Base-by-base conservation (phyloP, 1,139 yeast genomes). In the Pichia sorboxylosa region DNA sequence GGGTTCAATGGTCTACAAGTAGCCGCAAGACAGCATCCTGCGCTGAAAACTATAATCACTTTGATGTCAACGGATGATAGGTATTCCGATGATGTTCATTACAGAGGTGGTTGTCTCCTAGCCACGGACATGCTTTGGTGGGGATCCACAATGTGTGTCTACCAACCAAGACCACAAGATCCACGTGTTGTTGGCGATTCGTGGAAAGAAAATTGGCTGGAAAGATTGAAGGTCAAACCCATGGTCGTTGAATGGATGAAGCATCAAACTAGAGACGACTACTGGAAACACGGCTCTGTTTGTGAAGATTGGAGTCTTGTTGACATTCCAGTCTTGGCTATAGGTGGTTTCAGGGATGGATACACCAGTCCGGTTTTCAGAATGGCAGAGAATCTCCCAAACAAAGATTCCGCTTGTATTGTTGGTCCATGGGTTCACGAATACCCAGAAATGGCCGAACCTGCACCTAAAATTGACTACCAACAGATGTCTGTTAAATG, bases 361-460 rank as follows among this genome's bases (percentile, higher is more conserved):
- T 61, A 61, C 38, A 60, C 64, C 10, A 47, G 51, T 23, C 54
- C 66, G 2, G 61, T 61, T 6, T 59, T 61, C 40, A 48, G 64
- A 41, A 57, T 61, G 61, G 53, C 52, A 30, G 54, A 58, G 10
- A 49, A 57, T 23, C 45, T 61, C 21, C 59, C 60, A 7, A 49
- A 59, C 34, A 41, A 45, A 4, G 38, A 48, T 10, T 47, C 56
- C 6, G 49, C 51, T 27, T 56, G 55, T 24, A 36, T 61, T 13
- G 53, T 61, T 40, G 66, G 66, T 17, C 66, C 66, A 7, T 61
- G 66, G 66, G 65, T 61, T 27, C 66, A 61, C 39, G 66, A 61
- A 40, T 61, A 50, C 43, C 66, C 66, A 5, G 66, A 61, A 40
- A 58, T 61, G 45, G 66, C 66, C 1, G 59, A 57, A 22, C 66